A percentile compares a stretch with the other conserved stretches of the same genome.
Conservation (phyloP, 805 yeast genomes). For the Kluyveromyces lactis region DNA sequence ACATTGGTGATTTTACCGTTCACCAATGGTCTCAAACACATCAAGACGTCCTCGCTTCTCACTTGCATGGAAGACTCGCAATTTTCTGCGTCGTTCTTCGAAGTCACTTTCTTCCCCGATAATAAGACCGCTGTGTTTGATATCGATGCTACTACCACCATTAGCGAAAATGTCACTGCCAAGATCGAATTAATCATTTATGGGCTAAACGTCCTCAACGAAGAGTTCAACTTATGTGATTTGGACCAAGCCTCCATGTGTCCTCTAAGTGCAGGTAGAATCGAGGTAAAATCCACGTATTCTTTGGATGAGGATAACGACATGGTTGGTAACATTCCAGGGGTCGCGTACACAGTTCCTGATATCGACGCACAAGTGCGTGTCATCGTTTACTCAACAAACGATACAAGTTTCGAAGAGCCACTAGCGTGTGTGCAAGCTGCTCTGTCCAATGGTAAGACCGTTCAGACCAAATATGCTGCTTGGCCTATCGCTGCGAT, state of each 20-base stretch:
- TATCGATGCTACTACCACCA: conserved; percentile 69
- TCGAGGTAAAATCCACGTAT: conserved; percentile 55
- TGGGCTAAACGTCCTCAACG: conserved; percentile 58
- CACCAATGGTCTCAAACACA: conserved; percentile 8
- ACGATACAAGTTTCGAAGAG: conserved; percentile 33
- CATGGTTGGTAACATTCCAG: conserved; percentile 54
- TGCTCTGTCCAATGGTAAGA: conserved; percentile 73
- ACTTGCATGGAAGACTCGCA: conserved; percentile 90
- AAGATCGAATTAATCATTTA: conserved; percentile 63
- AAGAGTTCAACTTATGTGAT: conserved; percentile 56
- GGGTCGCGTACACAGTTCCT: conserved; percentile 82
- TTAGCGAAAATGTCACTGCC: conserved; percentile 65
- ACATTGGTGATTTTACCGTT: neutral
- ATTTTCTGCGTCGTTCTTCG: conserved; percentile 76
- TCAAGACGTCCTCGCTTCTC: conserved; percentile 60
- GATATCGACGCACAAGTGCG: conserved; percentile 89
- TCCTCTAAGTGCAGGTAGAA: conserved; percentile 82
- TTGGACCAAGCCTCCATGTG: conserved; percentile 53
- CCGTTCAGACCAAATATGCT: conserved; percentile 87
- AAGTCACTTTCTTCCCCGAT: conserved; percentile 62
- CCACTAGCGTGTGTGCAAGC: conserved; percentile 92
- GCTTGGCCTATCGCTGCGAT: conserved; percentile 95
- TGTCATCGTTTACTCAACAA: conserved; percentile 51
- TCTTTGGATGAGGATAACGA: conserved; percentile 28
- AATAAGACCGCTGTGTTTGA: conserved; percentile 57